Conservation (phyloP, 2,329 filamentous ascomycete genomes). For the Cladosporium cucumerinum region DNA sequence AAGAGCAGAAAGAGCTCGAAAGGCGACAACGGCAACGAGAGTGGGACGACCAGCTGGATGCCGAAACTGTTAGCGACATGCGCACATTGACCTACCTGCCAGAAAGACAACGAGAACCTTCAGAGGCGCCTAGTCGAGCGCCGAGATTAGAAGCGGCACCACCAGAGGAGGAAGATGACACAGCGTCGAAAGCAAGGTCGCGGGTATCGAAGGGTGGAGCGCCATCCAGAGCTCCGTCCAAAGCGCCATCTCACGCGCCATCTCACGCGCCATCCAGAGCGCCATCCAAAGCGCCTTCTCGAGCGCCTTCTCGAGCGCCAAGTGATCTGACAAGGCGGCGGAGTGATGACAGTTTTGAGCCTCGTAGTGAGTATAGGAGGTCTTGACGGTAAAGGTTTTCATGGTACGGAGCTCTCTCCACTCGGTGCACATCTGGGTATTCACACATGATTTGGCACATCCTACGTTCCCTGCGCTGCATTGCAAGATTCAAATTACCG, state of each 20-base stretch:
- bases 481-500: neutral
- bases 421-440: neutral
- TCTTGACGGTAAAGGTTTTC: neutral
- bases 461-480: neutral
- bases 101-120: constrained; percentile 11
- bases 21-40: constrained; percentile 9
- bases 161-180: constrained; percentile 3
- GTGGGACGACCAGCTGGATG: constrained; percentile 4
- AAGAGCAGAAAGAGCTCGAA: constrained; percentile 16
- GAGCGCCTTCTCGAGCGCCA: constrained; percentile 1
- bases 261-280: constrained; percentile 1
- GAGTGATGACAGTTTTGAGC: constrained; percentile 11
- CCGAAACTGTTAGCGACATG: constrained; percentile 15
- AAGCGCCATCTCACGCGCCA: constrained; percentile 5
- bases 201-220: constrained; percentile 4
- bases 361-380: constrained; percentile 3
- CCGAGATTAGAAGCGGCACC: constrained; percentile 5
- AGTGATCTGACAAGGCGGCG: constrained; percentile 3
- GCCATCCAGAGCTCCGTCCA: constrained; percentile 3
- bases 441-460: neutral
- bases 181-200: constrained; percentile 7
- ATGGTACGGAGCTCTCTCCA: neutral
- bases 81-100: constrained; percentile 15
- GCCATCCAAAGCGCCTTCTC: neutral
- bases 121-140: constrained; percentile 10